Base-by-base conservation (phyloP, 345 rosid species). In the Gossypium herbaceum region DNA sequence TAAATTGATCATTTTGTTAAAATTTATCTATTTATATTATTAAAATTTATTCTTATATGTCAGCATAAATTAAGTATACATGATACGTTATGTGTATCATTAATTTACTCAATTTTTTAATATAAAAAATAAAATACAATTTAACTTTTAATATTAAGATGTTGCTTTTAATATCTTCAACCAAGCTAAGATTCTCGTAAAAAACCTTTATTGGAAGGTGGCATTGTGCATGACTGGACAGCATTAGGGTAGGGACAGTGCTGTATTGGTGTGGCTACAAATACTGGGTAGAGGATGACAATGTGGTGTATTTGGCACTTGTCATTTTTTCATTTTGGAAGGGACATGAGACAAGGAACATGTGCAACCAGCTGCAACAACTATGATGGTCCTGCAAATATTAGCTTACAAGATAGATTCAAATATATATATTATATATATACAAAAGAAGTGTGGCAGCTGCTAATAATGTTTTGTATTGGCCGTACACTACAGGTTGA, bases 261-360 rank as follows among this genome's bases (percentile, higher is more conserved):
- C 58, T 7, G 61, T 41, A 25, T 41, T 19, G 60, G 25, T 12
- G 58, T 22, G 72, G 51, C 51, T 47, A 47, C 13, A 47, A 70
- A 57, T 64, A 68, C 71, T 54, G 48, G 54, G 71, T 67, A 20
- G 13, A n/a, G 68, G 56, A 56, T 25, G 71, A 71, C 61, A 77
- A 41, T 15, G 73, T 73, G 39, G 34, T 79, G 55, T 47, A 65
- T 54, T 54, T 72, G 88, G 85, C 86, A 81, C 86, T 80, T 81
- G 84, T 79, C 60, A 10, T 72, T 56, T 63, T 79, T 77, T 72
- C 79, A 34, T 66, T 65, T 24, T 3, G 5, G 24, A 48, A 76
- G 78, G 43, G 81, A 81, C 82, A 81, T 20, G 16, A 50, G 54
- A 50, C 54, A 50, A 11, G 15, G 9, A 73, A 63, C 86, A 78